Percentiles rank a stretch among this genome's conserved stretches.
Conservation (phyloP, 345 rosid species). For the Ceriops tagal region DNA sequence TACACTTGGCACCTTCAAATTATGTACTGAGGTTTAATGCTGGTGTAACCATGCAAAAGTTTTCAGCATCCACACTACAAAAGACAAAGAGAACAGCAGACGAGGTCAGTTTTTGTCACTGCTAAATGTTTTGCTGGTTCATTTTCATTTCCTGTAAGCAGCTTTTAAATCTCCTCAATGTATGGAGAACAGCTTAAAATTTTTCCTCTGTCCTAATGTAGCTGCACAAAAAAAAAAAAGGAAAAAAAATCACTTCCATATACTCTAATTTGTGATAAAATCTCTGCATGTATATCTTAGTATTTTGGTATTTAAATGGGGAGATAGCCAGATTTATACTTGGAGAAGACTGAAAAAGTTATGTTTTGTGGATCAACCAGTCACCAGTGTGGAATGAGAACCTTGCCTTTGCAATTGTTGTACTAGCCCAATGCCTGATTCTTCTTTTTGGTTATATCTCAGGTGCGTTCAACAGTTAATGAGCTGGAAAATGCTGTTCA, state of each 20-base stretch:
- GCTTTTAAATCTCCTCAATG: background rate
- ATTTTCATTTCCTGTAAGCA: background rate
- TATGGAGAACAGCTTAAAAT: background rate
- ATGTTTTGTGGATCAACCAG: no score
- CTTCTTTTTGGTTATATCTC: constrained; percentile 20
- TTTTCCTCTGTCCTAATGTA: constrained; percentile 5
- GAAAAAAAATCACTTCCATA: background rate
- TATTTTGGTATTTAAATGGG: background rate
- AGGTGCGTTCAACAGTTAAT: constrained; percentile 92
- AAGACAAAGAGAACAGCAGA: constrained; percentile 86
- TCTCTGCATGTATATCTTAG: background rate
- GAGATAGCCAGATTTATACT: no score
- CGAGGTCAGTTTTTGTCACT: constrained; percentile 44
- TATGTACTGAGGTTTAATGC: constrained; percentile 91
- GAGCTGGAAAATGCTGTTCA: constrained; percentile 97
- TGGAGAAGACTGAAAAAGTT: no score
- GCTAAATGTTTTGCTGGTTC: constrained; percentile 4
- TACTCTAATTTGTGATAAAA: background rate
- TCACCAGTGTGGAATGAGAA: no score
- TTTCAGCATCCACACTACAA: constrained; percentile 90
- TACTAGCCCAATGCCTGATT: background rate
- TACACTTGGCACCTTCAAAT: constrained; percentile 92
- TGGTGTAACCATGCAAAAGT: constrained; percentile 98
- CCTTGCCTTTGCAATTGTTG: background rate
- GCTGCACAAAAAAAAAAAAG: background rate